Percentiles rank a stretch among this genome's conserved stretches.
These are phyloP conservation scores for Panaeolus papilionaceus DNA, from an alignment of 768 basidiomycete species.

Conservation along the genomic window DNA sequence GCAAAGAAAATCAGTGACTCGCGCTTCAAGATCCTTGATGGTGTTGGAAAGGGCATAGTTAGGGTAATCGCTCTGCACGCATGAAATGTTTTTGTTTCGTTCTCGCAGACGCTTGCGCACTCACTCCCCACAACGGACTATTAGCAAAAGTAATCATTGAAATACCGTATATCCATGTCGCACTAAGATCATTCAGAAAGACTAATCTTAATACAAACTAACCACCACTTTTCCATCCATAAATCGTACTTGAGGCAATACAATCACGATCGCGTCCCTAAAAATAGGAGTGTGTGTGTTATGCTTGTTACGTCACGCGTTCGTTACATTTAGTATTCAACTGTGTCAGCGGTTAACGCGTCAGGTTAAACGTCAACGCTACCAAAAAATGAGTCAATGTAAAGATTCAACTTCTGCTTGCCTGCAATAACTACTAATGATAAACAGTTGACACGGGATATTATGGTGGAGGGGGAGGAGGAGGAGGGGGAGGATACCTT, in stretches of 20 bases:
- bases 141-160: slow-evolving; percentile 7
- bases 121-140: slow-evolving; percentile 16
- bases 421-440: background rate
- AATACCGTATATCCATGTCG: background rate
- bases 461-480: slow-evolving; percentile 43
- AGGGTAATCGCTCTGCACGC: slow-evolving; percentile 40
- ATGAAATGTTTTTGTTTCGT: background rate
- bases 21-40: slow-evolving; percentile 74
- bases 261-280: no score
- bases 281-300: background rate
- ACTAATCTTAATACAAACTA: slow-evolving; percentile 1
- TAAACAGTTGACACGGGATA: slow-evolving; percentile 39
- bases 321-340: slow-evolving; percentile 29
- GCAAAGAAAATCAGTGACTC: slow-evolving; percentile 74
- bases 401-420: slow-evolving; percentile 17
- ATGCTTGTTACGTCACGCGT: slow-evolving; percentile 28
- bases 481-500: slow-evolving; percentile 62
- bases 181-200: background rate
- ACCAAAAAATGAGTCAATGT: slow-evolving; percentile 41
- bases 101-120: background rate
- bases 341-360: slow-evolving; percentile 5
- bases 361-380: background rate
- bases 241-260: no score
- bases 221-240: background rate
- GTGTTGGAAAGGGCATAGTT: slow-evolving; percentile 72